Evolutionary conservation across 1,284 basidiomycete species (phyloP), one percentile per base, ranked within the genome.

Genomic region (Ceratobasidium theobromae): DNA sequence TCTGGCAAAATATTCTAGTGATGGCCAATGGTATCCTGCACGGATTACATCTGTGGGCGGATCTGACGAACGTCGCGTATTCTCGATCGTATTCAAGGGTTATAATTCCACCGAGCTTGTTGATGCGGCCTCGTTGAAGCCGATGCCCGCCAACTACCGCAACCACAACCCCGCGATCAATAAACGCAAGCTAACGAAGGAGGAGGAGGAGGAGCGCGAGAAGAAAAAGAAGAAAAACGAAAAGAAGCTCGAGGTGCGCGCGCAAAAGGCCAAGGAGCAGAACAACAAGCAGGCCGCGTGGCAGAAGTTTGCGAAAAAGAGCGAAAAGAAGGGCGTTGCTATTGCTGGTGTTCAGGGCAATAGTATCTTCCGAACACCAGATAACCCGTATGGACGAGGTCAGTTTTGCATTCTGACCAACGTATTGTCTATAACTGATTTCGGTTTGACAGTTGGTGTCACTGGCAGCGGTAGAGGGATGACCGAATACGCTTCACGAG

Each of bases 281-380:
- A 84, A 82, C 55, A 83, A 84, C 68, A 96, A 96, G 79, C 93
- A 98, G 80, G 86, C 85, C 70, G 88, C 88, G 21, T 99, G 96
- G 96, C 93, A 98, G 78, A 95, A 93, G 79, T 99, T 99, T 81
- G 91, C 95, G 11, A 96, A 95, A 79, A 98, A 97, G 80, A 88
- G 90, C 33, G 88, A 92, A 75, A 95, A 93, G 84, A 98, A 98
- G 79, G 95, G 95, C 6, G 88, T 95, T 38, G 89, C 88, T 77
- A 91, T 91, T 71, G 91, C 86, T 68, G 93, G 92, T 68, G 83
- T 93, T 27, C 80, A 91, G 62, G 94, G 94, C 43, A 93, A 89
- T 73, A 94, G 91, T 72, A 96, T 98, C 72, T 98, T 98, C 83
- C 91, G 93, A 78, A 98, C 95, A 3, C 93, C 95, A 12, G 95